Percentiles rank a stretch among this genome's conserved stretches.
These are phyloP conservation scores for Nelumbo lutea DNA, from an alignment of 164 flowering plant genomes.

Conservation along the genomic window DNA sequence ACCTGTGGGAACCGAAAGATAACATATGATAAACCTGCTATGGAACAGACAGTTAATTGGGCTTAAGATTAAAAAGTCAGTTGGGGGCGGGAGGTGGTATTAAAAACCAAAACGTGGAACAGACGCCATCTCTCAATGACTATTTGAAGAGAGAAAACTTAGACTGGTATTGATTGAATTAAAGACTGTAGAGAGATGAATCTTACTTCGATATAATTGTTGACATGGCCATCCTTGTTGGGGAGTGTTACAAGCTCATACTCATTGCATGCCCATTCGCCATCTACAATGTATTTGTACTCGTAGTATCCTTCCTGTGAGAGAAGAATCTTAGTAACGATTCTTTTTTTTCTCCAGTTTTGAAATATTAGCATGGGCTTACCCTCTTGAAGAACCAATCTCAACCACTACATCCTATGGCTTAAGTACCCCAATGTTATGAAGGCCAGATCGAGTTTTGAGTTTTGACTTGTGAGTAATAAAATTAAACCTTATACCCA, in stretches of 20 bases:
- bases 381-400: neutral
- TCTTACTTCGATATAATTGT: conserved; percentile 76
- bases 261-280: conserved; percentile 64
- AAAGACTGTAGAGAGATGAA: neutral
- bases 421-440: too few species aligned
- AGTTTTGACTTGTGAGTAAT: neutral
- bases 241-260: conserved; percentile 45
- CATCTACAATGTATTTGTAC: conserved; percentile 90
- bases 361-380: neutral
- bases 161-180: neutral
- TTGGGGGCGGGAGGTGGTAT: too few species aligned
- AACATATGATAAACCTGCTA: neutral
- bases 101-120: neutral
- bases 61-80: neutral
- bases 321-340: conserved; percentile 5
- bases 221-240: conserved; percentile 87
- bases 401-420: too few species aligned
- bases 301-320: conserved; percentile 85
- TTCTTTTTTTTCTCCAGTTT: neutral
- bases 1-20: conserved; percentile 39
- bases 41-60: neutral
- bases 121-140: too few species aligned
- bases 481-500: neutral
- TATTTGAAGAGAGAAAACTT: neutral
- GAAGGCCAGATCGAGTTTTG: too few species aligned